Conservation (phyloP, 495 filamentous ascomycete genomes). For the Lasiosphaeriaceae sp. region DNA sequence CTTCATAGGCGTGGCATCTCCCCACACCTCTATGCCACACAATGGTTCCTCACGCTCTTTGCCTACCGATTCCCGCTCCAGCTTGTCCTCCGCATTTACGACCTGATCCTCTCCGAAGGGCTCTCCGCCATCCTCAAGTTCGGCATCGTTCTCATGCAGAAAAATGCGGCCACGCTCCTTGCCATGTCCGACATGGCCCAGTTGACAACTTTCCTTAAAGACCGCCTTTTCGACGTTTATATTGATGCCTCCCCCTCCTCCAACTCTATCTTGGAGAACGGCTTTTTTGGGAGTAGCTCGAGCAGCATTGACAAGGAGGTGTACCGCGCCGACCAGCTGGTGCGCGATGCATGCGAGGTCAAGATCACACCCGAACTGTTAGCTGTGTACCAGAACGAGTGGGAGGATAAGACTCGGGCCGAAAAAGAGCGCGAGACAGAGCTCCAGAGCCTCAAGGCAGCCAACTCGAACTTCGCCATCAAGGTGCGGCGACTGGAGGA, state of each 20-base stretch:
- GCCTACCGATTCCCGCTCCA: slow-evolving; percentile 97
- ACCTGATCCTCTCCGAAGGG: slow-evolving; percentile 92
- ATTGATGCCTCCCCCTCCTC: slow-evolving; percentile 88
- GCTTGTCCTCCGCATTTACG: slow-evolving; percentile 92
- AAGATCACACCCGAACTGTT: slow-evolving; percentile 78
- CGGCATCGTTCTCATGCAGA: slow-evolving; percentile 90
- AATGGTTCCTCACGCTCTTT: slow-evolving; percentile 99
- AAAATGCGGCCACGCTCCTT: slow-evolving; percentile 76
- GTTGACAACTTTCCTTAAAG: slow-evolving; percentile 85
- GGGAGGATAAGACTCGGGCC: slow-evolving; percentile 77
- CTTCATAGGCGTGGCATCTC: slow-evolving; percentile 81
- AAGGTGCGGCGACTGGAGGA: slow-evolving; percentile 83
- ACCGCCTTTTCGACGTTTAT: slow-evolving; percentile 92
- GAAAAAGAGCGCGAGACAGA: slow-evolving; percentile 82
- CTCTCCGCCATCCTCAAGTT: slow-evolving; percentile 91
- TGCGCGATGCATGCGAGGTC: slow-evolving; percentile 90
- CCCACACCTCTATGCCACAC: slow-evolving; percentile 91
- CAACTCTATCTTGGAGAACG: slow-evolving; percentile 85
- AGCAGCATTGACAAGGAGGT: slow-evolving; percentile 84
- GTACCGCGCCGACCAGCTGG: slow-evolving; percentile 88
- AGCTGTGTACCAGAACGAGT: slow-evolving; percentile 75
- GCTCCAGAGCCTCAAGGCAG: slow-evolving; percentile 67
- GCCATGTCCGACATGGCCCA: slow-evolving; percentile 84
- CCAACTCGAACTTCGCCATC: slow-evolving; percentile 57
- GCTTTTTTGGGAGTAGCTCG: slow-evolving; percentile 92